Evolutionary conservation across 2,329 filamentous ascomycete species (phyloP).

Genomic region (Fusarium foetens): DNA sequence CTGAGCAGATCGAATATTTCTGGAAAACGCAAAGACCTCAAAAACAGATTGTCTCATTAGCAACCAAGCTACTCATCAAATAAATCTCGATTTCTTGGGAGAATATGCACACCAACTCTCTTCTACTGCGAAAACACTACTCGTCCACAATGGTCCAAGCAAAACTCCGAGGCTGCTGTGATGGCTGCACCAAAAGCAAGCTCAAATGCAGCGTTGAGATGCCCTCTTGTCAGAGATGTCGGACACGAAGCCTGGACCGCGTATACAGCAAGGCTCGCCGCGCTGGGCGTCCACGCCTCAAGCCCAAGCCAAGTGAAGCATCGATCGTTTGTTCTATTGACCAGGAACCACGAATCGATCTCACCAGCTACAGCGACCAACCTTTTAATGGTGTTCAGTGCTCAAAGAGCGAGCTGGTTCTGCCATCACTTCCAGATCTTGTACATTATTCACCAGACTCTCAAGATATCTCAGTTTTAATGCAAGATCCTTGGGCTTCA

Average conservation of each 20-base stretch:
- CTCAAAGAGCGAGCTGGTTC: fast-evolving
- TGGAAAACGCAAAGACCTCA: background rate
- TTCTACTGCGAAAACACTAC: background rate
- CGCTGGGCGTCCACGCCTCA: background rate
- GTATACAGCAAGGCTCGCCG: background rate
- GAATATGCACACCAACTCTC: fast-evolving
- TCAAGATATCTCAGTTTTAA: fast-evolving
- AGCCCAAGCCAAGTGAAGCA: background rate
- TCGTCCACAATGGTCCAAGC: fast-evolving
- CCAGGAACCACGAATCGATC: fast-evolving
- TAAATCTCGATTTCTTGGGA: fast-evolving
- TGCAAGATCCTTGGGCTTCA: background rate
- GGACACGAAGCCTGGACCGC: background rate
- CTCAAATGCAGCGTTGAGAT: background rate
- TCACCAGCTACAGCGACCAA: no score
- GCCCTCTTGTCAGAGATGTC: background rate
- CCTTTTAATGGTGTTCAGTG: fast-evolving
- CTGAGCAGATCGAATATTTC: background rate
- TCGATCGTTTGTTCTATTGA: background rate
- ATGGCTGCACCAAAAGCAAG: background rate
- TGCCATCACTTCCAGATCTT: background rate
- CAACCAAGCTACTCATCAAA: background rate
- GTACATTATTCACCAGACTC: fast-evolving
- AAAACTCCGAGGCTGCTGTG: background rate
- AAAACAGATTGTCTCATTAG: background rate